Conservation (phyloP, 2,329 filamentous ascomycete species). For the Chaetomium sp. region DNA sequence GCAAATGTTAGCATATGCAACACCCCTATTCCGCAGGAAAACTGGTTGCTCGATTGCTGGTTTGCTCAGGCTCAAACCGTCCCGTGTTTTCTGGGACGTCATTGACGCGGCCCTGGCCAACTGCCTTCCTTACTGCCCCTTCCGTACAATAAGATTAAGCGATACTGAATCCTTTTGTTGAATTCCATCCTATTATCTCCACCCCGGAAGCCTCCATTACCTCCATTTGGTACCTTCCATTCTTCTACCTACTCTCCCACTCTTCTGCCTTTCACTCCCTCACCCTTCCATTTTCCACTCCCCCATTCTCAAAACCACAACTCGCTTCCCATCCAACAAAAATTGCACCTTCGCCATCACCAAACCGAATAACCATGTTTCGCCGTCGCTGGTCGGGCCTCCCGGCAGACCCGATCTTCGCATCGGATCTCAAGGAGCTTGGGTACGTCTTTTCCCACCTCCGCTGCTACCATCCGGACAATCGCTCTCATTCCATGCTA, state of each 20-base stretch:
- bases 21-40: neutral
- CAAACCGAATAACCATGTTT: conserved; percentile 62
- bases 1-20: neutral
- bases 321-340: neutral
- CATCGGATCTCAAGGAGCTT: conserved; percentile 66
- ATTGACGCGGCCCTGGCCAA: neutral
- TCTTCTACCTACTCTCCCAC: neutral
- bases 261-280: neutral
- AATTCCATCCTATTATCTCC: neutral
- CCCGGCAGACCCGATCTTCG: conserved; percentile 69
- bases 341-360: neutral
- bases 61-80: neutral
- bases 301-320: neutral
- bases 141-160: neutral
- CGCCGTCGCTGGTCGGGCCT: conserved; percentile 68
- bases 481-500: conserved; percentile 3
- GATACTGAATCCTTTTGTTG: neutral
- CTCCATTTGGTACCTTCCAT: neutral
- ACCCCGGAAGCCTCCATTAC: neutral
- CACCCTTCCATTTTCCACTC: neutral
- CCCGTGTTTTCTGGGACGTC: neutral
- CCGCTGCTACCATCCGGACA: neutral
- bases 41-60: neutral
- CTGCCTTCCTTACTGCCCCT: neutral
- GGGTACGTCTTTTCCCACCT: conserved; percentile 57